Conservation (phyloP, 75 land plant genomes). For the Cunninghamia lanceolata region DNA sequence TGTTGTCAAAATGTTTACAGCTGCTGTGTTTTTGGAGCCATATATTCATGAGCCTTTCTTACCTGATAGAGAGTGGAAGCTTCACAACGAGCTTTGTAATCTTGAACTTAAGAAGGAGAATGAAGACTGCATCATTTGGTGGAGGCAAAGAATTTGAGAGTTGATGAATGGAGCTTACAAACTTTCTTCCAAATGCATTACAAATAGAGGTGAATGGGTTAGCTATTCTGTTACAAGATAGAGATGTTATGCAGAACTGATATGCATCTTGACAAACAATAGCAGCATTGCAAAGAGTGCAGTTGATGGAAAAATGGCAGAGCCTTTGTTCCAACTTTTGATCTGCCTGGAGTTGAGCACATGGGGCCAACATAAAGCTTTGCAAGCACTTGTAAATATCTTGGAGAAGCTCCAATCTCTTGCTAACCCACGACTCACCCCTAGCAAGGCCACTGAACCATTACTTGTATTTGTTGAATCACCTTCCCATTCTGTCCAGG, state of each 20-base stretch:
- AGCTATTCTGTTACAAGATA: too few relatives aligned
- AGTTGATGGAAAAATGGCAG: conserved; percentile 67
- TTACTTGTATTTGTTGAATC: conserved; percentile 79
- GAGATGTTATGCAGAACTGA: conserved; percentile 41
- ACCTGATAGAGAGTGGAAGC: too few relatives aligned
- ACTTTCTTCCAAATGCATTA: too few relatives aligned
- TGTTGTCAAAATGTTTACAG: too few relatives aligned
- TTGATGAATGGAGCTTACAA: too few relatives aligned
- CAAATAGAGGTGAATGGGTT: too few relatives aligned
- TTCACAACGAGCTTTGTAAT: too few relatives aligned
- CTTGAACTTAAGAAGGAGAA: too few relatives aligned
- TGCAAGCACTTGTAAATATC: conserved; percentile 92
- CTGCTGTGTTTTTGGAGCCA: too few relatives aligned
- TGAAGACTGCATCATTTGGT: too few relatives aligned
- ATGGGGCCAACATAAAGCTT: conserved; percentile 91
- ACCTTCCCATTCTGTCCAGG: conserved; percentile 81
- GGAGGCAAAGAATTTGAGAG: too few relatives aligned
- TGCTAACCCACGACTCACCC: conserved; percentile 53
- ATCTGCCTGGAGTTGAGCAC: conserved; percentile 57
- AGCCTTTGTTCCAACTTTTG: conserved; percentile 66
- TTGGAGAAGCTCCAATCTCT: conserved; percentile 81
- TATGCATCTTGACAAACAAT: conserved; percentile 82
- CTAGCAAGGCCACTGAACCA: conserved; percentile 81
- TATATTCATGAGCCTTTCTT: too few relatives aligned
- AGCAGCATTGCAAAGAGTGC: conserved; percentile 74